Evolutionary conservation across 495 filamentous ascomycete genomes (phyloP), one percentile per base, ranked within the genome.

Genomic region (Penicillium argentinense): DNA sequence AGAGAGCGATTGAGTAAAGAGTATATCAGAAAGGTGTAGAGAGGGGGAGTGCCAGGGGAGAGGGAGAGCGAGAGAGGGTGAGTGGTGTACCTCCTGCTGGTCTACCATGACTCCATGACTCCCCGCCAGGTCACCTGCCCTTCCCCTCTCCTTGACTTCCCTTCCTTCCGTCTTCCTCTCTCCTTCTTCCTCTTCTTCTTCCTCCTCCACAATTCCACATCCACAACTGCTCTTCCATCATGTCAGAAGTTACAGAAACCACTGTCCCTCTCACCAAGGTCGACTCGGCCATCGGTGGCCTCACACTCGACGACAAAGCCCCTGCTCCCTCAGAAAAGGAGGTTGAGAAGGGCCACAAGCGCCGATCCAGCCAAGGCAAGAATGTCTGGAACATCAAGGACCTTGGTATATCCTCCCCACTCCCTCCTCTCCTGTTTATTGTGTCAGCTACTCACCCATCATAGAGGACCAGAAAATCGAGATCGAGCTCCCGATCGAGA

Each of bases 381-480:
- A 86, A 83, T 45, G 81, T 95, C 42, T 84, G 72, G 69, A 95
- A 88, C 67, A 89, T 96, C 74, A 81, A 80, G 54, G 91, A 96
- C 53, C 75, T 96, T 51, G 86, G 90, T 96, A 74, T 60, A 82
- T 67, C 36, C 6, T 6, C 12, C 1, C 13, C 13, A 2, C 11
- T 6, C n/a, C 8, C 27, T 11, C 17, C 4, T 23, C 34, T 26
- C 17, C 16, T 44, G 13, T 52, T 40, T 17, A 21, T n/a, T 37
- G n/a, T n/a, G n/a, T n/a, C n/a, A n/a, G n/a, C 22, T 18, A 41
- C 19, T 40, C 19, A 22, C 18, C 25, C 39, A 26, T 18, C 32
- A 51, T 33, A 96, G 91, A 91, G 68, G 81, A 81, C 53, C 79
- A 88, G 52, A 76, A 78, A 43, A 89, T 83, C 60, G 80, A 86